Evolutionary conservation across 1,139 yeast genomes (phyloP).

Genomic region (Taphrina communis): DNA sequence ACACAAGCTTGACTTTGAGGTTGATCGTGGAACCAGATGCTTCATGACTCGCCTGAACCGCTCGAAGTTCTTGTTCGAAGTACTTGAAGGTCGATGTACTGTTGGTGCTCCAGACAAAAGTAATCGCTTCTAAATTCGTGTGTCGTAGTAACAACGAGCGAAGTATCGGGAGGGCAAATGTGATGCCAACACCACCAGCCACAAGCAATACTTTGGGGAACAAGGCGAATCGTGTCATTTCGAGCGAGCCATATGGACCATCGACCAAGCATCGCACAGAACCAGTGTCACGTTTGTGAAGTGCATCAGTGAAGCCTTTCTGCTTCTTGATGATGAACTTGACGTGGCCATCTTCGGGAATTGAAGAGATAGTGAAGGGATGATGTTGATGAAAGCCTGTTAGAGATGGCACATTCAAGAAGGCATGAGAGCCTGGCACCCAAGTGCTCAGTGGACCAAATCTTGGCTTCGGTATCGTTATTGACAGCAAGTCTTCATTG

Average conservation of each 20-base stretch:
- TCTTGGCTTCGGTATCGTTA: conserved; percentile 13
- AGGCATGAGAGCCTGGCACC: conserved; percentile 46
- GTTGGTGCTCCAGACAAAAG: conserved; percentile 20
- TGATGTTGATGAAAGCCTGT: conserved; percentile 46
- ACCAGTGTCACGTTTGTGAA: conserved; percentile 41
- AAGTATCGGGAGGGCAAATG: conserved; percentile 37
- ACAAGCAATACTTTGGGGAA: conserved; percentile 45
- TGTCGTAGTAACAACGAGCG: conserved; percentile 1
- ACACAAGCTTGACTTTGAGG: conserved; percentile 9
- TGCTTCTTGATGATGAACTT: conserved; percentile 46
- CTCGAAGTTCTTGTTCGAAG: conserved; percentile 11
- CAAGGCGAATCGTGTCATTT: conserved; percentile 45
- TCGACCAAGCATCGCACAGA: conserved; percentile 46
- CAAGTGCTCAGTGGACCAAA: conserved; percentile 45
- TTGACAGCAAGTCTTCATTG: conserved; percentile 16
- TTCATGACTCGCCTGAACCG: conserved; percentile 4
- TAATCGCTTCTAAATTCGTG: neutral
- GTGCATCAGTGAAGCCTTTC: conserved; percentile 45
- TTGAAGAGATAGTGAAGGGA: conserved; percentile 46
- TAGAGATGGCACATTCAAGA: conserved; percentile 43
- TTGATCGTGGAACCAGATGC: neutral
- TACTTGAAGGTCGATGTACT: conserved; percentile 1
- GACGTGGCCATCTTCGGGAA: conserved; percentile 44
- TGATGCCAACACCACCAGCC: conserved; percentile 47
- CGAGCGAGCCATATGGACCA: conserved; percentile 45